Evolutionary conservation across 1,284 basidiomycete genomes (phyloP), one percentile per base, ranked within the genome.

Genomic region (Clitocybe nebularis): DNA sequence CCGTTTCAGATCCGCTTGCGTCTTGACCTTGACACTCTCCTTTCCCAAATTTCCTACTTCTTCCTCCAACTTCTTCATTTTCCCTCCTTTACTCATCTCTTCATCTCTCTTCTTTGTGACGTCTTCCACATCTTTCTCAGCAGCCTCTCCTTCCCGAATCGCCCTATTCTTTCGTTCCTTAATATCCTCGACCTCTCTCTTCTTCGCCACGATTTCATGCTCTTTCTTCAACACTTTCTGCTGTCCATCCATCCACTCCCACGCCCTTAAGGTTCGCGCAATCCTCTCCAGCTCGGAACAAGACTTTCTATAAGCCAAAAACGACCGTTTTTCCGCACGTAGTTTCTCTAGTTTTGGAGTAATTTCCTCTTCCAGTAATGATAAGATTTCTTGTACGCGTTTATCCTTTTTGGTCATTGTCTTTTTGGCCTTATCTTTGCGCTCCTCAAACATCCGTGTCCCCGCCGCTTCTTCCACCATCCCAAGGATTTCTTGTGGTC

Each of bases 401-500:
- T 94, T 97, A 55, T 99, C 93, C 70, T 99, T 99, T 74, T 97
- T 98, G 21, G 80, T 75, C 84, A 99, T 99, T 0, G 93, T 97
- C 66, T 92, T 94, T 61, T 88, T 81, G 5, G 96, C 95, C 63
- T 97, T 98, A 58, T 97, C 93, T 64, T 99, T 99, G 24, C 91
- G 81, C 49, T 99, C 95, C 64, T 99, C 96, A 57, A 98, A 99
- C 95, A 99, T 99, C 26, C 93, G 84, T 36, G 96, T 99, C 1
- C 96, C 96, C 0, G 95, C 92, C 0, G 96, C 96, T 64, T 99
- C 96, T 64, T 99, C 96, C 8, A 99, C 93, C 90, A 99, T 95
- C 2, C 93, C 92, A 10, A 99, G 77, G 50, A 99, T 97, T 63
- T 99, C 96, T 66, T 89, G 87, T 0, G 96, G 94, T 41, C 93